Evolutionary conservation across 768 basidiomycete species (phyloP).

Genomic region (Pholiota conissans): DNA sequence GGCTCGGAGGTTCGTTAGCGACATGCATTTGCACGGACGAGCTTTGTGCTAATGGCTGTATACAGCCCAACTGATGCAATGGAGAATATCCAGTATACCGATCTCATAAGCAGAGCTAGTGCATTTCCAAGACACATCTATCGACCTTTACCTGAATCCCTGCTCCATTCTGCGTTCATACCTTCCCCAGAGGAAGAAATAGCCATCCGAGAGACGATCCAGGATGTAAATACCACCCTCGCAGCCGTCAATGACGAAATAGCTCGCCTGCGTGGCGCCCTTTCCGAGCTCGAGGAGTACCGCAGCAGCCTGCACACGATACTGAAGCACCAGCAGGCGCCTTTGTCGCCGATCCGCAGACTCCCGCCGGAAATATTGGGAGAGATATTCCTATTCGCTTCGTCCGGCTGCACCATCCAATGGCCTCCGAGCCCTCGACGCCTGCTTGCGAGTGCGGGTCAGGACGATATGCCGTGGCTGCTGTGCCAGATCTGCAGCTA

Average conservation of each 20-base stretch:
- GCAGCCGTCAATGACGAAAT: constrained; percentile 16
- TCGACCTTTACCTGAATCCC: neutral
- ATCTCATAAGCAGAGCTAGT: too few relatives aligned
- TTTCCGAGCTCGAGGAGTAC: constrained; percentile 12
- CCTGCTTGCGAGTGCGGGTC: neutral
- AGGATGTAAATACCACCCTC: constrained; percentile 6
- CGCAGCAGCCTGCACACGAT: constrained; percentile 9
- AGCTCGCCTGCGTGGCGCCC: constrained; percentile 3
- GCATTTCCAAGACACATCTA: neutral
- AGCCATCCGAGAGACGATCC: constrained; percentile 8
- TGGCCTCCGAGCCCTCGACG: constrained; percentile 10
- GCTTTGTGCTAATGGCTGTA: too few relatives aligned
- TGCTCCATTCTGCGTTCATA: constrained; percentile 16
- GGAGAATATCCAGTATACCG: too few relatives aligned
- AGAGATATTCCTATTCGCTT: constrained; percentile 23
- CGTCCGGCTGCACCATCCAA: constrained; percentile 8
- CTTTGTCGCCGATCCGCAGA: constrained; percentile 21
- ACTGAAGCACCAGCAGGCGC: constrained; percentile 12
- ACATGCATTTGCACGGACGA: too few relatives aligned
- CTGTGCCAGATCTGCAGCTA: constrained; percentile 26
- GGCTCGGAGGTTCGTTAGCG: too few relatives aligned
- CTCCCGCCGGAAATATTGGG: constrained; percentile 24
- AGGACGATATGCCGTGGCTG: constrained; percentile 19
- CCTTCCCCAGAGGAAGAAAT: constrained; percentile 16
- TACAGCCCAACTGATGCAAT: too few relatives aligned